A percentile compares a stretch with the other conserved stretches of the same genome.
These are phyloP conservation scores for Coemansia reversa DNA, from an alignment of 192 early-diverging fungal species.

Conservation along the genomic window DNA sequence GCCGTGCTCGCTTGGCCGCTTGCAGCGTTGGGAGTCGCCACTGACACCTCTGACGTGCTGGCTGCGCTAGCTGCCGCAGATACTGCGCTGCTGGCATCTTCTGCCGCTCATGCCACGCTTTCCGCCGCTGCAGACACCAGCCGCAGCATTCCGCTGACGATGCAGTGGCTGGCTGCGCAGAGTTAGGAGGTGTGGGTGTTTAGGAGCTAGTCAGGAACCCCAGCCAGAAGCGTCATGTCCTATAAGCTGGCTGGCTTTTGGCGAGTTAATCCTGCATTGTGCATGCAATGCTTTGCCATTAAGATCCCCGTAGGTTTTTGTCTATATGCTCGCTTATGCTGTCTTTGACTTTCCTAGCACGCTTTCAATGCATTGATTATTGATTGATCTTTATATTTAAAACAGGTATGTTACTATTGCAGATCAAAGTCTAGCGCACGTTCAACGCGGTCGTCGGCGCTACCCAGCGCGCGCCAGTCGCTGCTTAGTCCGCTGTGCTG, in stretches of 20 bases:
- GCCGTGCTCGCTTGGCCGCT: constrained; percentile 37
- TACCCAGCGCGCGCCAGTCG: constrained; percentile 46
- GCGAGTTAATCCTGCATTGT: not conserved
- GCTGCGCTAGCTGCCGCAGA: constrained; percentile 15
- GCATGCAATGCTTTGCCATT: not conserved
- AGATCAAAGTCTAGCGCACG: constrained; percentile 46
- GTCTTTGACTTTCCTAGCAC: too few species aligned
- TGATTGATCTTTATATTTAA: not conserved
- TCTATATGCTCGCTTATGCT: not conserved
- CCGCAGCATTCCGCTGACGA: constrained; percentile 35
- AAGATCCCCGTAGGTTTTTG: not conserved
- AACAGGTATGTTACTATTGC: not conserved
- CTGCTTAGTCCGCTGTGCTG: constrained; percentile 32
- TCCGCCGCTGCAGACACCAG: constrained; percentile 31
- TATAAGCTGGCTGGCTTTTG: not conserved
- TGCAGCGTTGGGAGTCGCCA: constrained; percentile 14
- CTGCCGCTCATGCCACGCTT: constrained; percentile 16
- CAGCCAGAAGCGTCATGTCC: not conserved
- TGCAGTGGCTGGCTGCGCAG: constrained; percentile 24
- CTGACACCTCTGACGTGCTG: constrained; percentile 12
- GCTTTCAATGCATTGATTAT: not conserved
- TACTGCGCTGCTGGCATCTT: constrained; percentile 2
- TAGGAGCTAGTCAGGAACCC: not conserved
- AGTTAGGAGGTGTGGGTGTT: not conserved
- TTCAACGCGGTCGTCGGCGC: constrained; percentile 49